phyloP scores from a whole-genome alignment of 805 yeast genomes.

The Nakazawaea sp. region DNA sequence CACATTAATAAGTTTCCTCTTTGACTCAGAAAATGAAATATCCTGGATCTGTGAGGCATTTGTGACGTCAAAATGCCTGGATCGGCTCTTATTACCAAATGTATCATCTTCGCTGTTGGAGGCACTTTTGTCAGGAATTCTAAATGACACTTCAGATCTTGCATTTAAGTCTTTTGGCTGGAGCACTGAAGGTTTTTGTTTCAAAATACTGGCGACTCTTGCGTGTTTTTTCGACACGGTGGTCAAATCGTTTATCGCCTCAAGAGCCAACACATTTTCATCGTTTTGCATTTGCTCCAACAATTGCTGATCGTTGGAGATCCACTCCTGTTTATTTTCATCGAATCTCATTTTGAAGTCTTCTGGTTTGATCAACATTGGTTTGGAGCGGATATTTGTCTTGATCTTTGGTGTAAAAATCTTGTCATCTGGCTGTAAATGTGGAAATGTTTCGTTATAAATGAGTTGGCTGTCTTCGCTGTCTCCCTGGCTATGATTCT shows the following conservation, averaged over 20 bases:
- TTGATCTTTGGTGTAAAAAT: slow-evolving; percentile 9
- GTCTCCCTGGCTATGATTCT: background rate
- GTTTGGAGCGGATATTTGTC: slow-evolving; percentile 1
- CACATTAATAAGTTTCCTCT: slow-evolving; percentile 34
- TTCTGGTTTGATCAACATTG: slow-evolving; percentile 9
- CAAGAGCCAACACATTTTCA: slow-evolving; percentile 7
- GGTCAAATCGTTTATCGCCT: slow-evolving; percentile 10
- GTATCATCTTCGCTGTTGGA: slow-evolving; percentile 17
- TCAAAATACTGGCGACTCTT: slow-evolving; percentile 3
- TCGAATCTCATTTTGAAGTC: slow-evolving; percentile 8
- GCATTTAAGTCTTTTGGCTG: slow-evolving; percentile 5
- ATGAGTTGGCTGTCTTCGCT: slow-evolving; percentile 1
- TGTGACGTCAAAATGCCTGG: slow-evolving; percentile 20
- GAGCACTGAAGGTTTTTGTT: slow-evolving; percentile 1
- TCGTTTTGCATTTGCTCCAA: slow-evolving; percentile 1
- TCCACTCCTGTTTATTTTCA: slow-evolving; percentile 4
- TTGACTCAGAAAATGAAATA: slow-evolving; percentile 41
- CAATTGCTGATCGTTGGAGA: background rate
- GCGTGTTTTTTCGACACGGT: background rate
- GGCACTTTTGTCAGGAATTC: slow-evolving; percentile 21
- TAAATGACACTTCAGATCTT: slow-evolving; percentile 32
- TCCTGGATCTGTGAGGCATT: slow-evolving; percentile 31
- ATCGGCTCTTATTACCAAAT: slow-evolving; percentile 1
- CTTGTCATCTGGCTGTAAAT: slow-evolving; percentile 9
- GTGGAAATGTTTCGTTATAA: slow-evolving; percentile 7